A percentile compares a stretch with the other conserved stretches of the same genome.
Evolutionary conservation across 495 filamentous ascomycete species (phyloP).

Genomic region (Pseudevernia furfuracea): DNA sequence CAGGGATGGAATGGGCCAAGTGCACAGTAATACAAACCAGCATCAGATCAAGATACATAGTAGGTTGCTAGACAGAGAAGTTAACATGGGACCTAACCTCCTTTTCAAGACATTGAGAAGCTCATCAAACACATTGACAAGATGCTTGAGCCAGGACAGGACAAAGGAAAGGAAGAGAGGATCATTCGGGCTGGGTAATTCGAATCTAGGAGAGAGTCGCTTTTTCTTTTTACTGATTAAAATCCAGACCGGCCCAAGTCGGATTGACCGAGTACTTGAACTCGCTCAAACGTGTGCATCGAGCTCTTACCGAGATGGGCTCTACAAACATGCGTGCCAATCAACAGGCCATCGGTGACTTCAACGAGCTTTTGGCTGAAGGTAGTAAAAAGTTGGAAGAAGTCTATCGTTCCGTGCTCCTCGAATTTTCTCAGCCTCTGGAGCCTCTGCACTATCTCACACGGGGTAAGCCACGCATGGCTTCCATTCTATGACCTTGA

Average conservation of each 20-base stretch:
- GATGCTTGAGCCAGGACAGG: constrained; percentile 79
- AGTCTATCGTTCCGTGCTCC: constrained; percentile 65
- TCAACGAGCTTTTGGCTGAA: constrained; percentile 64
- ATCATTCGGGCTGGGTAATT: constrained; percentile 76
- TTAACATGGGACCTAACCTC: not conserved
- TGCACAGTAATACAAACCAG: constrained; percentile 84
- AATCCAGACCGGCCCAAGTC: constrained; percentile 59
- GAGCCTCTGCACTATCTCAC: constrained; percentile 90
- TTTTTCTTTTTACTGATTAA: constrained; percentile 21
- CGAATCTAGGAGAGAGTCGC: not conserved
- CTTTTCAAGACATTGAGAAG: constrained; percentile 64
- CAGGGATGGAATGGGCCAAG: constrained; percentile 82
- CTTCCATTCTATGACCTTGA: constrained; percentile 6
- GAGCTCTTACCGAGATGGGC: constrained; percentile 71
- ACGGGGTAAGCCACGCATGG: constrained; percentile 57
- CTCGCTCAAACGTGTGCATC: constrained; percentile 79
- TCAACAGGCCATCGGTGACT: constrained; percentile 77
- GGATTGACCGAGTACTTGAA: constrained; percentile 79
- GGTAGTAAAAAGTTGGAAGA: constrained; percentile 77
- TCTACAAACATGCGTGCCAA: constrained; percentile 83
- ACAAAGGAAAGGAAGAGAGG: constrained; percentile 78
- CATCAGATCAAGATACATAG: constrained; percentile 77
- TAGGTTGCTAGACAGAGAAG: constrained; percentile 25
- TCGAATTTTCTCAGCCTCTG: constrained; percentile 63
- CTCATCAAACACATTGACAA: constrained; percentile 80